phyloP scores from a whole-genome alignment of 306 rosid genomes.

The Senna tora region DNA sequence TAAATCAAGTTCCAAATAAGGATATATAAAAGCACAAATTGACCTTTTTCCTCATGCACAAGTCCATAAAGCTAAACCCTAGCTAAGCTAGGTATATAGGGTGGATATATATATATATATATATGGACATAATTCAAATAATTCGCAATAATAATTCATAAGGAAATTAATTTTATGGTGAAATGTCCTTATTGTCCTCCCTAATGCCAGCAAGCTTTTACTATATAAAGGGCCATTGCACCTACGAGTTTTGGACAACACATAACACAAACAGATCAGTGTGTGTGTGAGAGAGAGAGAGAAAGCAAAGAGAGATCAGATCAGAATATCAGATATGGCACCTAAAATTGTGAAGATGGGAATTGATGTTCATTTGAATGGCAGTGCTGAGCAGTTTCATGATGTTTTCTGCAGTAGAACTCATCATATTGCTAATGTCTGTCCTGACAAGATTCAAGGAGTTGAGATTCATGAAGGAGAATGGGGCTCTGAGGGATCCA shows the following conservation, averaged over 20 bases:
- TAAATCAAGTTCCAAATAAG: no score
- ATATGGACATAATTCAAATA: no score
- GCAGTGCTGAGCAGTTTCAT: conserved; percentile 4
- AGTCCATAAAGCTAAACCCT: no score
- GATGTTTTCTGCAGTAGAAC: conserved; percentile 30
- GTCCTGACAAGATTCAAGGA: neutral
- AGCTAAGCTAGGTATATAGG: no score
- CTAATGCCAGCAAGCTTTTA: neutral
- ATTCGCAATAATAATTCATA: neutral
- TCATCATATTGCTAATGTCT: conserved; percentile 2
- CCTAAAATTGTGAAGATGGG: conserved; percentile 14
- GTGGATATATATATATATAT: no score
- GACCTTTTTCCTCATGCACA: no score
- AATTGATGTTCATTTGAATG: neutral
- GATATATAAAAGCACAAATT: no score
- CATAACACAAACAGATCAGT: no score
- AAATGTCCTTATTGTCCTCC: neutral
- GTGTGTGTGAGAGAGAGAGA: neutral
- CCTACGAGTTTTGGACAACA: neutral
- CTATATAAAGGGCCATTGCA: neutral
- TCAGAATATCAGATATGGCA: no score
- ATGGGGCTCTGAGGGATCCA: conserved; percentile 25
- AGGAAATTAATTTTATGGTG: neutral
- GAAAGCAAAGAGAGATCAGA: no score
- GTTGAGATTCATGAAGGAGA: conserved; percentile 29